Evolutionary conservation across 2,329 filamentous ascomycete species (phyloP).

Genomic region (Karstenula rhodostoma): DNA sequence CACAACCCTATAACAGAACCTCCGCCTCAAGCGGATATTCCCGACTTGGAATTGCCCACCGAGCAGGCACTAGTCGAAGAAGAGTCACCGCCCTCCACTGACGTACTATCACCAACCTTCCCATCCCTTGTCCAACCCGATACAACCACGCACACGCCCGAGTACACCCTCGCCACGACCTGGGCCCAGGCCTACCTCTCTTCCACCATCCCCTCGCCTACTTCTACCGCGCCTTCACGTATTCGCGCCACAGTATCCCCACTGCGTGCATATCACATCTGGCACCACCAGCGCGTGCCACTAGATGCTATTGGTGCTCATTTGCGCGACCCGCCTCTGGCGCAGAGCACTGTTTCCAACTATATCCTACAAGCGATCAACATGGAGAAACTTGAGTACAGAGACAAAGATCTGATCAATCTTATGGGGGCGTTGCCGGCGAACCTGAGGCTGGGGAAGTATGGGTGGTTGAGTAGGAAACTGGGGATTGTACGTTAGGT

Average conservation of each 20-base stretch:
- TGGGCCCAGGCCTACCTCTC: slow-evolving; percentile 43
- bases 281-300: slow-evolving; percentile 38
- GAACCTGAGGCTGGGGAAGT: slow-evolving; percentile 35
- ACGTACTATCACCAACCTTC: not conserved
- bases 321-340: slow-evolving; percentile 42
- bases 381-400: slow-evolving; percentile 39
- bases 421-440: slow-evolving; percentile 33
- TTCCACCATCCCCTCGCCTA: slow-evolving; percentile 35
- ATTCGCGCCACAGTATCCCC: slow-evolving; percentile 42
- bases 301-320: slow-evolving; percentile 32
- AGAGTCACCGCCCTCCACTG: not conserved
- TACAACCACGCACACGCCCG: slow-evolving; percentile 21
- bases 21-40: not conserved
- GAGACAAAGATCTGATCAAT: slow-evolving; percentile 28
- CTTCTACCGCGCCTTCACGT: slow-evolving; percentile 27
- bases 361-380: slow-evolving; percentile 43
- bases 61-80: not conserved
- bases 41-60: not conserved
- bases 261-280: slow-evolving; percentile 46
- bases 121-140: slow-evolving; percentile 11
- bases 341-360: slow-evolving; percentile 34
- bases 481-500: slow-evolving; percentile 22
- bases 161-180: slow-evolving; percentile 34
- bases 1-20: not conserved
- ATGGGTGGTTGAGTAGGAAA: slow-evolving; percentile 33